Conservation (phyloP, 2,329 filamentous ascomycete genomes). For the Gyromitra esculenta region DNA sequence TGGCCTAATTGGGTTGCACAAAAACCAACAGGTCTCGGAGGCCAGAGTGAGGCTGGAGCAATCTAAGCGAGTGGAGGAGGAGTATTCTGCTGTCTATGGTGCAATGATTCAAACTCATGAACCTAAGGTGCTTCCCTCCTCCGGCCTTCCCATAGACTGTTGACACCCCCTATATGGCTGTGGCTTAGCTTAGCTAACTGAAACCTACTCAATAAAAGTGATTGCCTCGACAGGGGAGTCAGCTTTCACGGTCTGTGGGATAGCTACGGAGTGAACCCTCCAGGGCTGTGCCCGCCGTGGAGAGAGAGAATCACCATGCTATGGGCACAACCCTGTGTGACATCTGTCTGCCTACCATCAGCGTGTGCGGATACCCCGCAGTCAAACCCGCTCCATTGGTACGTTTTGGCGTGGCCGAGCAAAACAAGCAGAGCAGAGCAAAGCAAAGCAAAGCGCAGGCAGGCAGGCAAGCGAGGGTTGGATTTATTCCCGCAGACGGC, state of each 20-base stretch:
- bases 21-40: not conserved
- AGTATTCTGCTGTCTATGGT: not conserved
- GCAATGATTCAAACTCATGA: not conserved
- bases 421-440: not conserved
- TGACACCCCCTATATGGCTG: too few species aligned
- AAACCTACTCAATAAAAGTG: too few species aligned
- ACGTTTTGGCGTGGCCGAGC: not conserved
- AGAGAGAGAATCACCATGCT: not conserved
- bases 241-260: too few species aligned
- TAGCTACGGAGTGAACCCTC: not conserved
- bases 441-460: too few species aligned
- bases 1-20: not conserved
- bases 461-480: not conserved
- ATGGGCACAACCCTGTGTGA: slow-evolving; percentile 1
- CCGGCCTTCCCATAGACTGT: too few species aligned
- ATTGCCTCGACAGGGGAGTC: too few species aligned
- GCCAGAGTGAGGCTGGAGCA: not conserved
- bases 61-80: not conserved
- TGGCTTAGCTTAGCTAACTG: too few species aligned
- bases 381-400: slow-evolving; percentile 1
- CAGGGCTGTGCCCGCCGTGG: not conserved
- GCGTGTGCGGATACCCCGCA: slow-evolving; percentile 13
- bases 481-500: not conserved
- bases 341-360: slow-evolving; percentile 1
- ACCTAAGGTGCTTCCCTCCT: not conserved